These are phyloP conservation scores for Thermothielavioides terrestris DNA, from an alignment of 495 filamentous ascomycete species.

Conservation along the genomic window DNA sequence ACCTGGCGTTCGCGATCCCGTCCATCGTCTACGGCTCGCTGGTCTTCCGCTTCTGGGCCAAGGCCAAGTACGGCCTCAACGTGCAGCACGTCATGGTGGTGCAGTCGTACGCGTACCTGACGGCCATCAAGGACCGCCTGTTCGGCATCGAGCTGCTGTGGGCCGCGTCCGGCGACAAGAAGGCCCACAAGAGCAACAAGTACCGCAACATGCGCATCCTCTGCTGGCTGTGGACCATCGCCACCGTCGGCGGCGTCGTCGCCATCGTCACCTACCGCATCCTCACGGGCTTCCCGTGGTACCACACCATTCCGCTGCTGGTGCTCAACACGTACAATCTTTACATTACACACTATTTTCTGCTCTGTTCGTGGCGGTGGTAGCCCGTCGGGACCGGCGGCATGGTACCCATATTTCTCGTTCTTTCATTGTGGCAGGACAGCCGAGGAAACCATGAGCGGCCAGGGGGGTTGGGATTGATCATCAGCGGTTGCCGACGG, in stretches of 20 bases:
- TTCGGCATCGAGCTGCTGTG: slow-evolving; percentile 28
- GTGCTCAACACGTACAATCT: slow-evolving; percentile 24
- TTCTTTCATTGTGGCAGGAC: no score
- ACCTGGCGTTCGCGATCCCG: slow-evolving; percentile 26
- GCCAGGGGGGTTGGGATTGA: not conserved
- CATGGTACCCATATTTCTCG: no score
- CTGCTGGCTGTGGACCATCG: slow-evolving; percentile 23
- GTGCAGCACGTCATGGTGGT: slow-evolving; percentile 30
- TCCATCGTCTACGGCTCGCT: slow-evolving; percentile 26
- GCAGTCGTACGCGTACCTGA: slow-evolving; percentile 28
- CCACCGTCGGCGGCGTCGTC: slow-evolving; percentile 16
- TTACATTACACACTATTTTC: slow-evolving; percentile 24
- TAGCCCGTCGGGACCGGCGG: no score
- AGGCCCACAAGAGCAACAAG: slow-evolving; percentile 28
- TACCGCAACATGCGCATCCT: slow-evolving; percentile 27
- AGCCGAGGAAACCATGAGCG: not conserved
- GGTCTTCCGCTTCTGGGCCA: slow-evolving; percentile 25
- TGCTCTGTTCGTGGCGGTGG: slow-evolving; percentile 24
- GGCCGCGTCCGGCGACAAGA: slow-evolving; percentile 28
- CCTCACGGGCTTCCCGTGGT: slow-evolving; percentile 17
- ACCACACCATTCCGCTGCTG: slow-evolving; percentile 23
- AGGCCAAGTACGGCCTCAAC: slow-evolving; percentile 28
- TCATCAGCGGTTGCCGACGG: no score
- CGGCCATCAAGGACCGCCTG: slow-evolving; percentile 27
- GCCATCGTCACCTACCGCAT: slow-evolving; percentile 20